Base-by-base conservation (phyloP, 441 rosid species). In the Gossypium aridum region DNA sequence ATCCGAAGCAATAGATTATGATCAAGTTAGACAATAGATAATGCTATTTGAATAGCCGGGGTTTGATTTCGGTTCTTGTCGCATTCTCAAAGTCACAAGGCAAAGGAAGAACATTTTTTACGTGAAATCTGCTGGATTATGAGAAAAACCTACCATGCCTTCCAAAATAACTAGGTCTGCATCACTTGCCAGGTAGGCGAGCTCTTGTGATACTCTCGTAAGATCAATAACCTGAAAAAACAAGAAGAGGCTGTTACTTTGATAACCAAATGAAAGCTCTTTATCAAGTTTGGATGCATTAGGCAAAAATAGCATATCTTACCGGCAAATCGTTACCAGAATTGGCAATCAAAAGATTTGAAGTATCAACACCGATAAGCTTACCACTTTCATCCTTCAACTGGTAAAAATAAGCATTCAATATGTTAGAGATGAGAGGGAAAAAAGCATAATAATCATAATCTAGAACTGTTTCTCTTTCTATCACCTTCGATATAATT, bases 271-370 rank as follows among this genome's bases (percentile, higher is more conserved):
- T 20, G 72, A 62, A 19, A 57, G 57, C 20, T 25, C 66, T 55
- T 70, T 62, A 28, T 9, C 63, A 39, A 66, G 62, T 60, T 64
- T 25, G 23, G 63, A 49, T 57, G 62, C n/a, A 49, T 51, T 53
- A 22, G 26, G 19, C 12, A 49, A 61, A 60, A 47, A 74, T 12
- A 72, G 71, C 22, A 49, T 39, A 71, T 54, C 89, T 87, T 90
- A 95, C 99, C 12, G 99, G 98, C 80, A 96, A 87, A 84, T 92
- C 98, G 61, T 93, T 96, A 64, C 98, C 98, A 75, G 99, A 96
- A 82, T 92, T 96, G 76, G 97, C 96, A 69, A 93, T 80, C 77
- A 90, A 74, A 79, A 96, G 97, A 68, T 96, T 90, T 49, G 90
- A 86, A 64, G 90, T 75, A 82, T 96, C 91, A 47, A 96, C 94